phyloP scores from a whole-genome alignment of 176 grass and related monocot species.

The Triticum dicoccoides region DNA sequence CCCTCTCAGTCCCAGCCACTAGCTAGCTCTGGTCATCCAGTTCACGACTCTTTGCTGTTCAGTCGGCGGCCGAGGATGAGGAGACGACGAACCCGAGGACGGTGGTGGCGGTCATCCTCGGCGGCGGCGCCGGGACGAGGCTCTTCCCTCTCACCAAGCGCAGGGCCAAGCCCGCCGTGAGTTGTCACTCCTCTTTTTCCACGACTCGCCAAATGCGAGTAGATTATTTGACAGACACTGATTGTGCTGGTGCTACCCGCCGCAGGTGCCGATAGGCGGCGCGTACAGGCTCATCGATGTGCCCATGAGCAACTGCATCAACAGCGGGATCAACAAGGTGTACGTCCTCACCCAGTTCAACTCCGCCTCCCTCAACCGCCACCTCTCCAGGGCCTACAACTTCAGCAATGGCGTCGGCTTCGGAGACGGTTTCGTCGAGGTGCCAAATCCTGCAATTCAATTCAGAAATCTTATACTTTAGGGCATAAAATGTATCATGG shows the following conservation, averaged over 20 bases:
- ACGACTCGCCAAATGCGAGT: not conserved
- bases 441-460: not conserved
- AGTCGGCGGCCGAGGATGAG: constrained; percentile 51
- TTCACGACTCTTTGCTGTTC: not conserved
- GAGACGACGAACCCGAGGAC: constrained; percentile 53
- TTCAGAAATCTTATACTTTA: not conserved
- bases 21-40: not conserved
- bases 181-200: not conserved
- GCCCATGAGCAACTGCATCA: constrained; percentile 97
- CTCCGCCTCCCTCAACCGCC: constrained; percentile 77
- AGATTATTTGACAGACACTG: not conserved
- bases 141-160: constrained; percentile 88
- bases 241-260: not conserved
- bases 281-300: constrained; percentile 88
- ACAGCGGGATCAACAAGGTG: constrained; percentile 88
- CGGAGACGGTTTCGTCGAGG: constrained; percentile 85
- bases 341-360: constrained; percentile 98
- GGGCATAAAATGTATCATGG: too few species aligned
- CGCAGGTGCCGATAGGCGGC: constrained; percentile 84
- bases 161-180: constrained; percentile 90
- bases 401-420: constrained; percentile 61
- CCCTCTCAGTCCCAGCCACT: not conserved
- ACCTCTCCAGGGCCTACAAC: constrained; percentile 78
- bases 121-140: constrained; percentile 80
- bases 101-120: constrained; percentile 86